Percentiles rank a stretch among this genome's conserved stretches.
Evolutionary conservation across 202 grass and related monocot genomes (phyloP).

Genomic region (Tripidium arundinaceum): DNA sequence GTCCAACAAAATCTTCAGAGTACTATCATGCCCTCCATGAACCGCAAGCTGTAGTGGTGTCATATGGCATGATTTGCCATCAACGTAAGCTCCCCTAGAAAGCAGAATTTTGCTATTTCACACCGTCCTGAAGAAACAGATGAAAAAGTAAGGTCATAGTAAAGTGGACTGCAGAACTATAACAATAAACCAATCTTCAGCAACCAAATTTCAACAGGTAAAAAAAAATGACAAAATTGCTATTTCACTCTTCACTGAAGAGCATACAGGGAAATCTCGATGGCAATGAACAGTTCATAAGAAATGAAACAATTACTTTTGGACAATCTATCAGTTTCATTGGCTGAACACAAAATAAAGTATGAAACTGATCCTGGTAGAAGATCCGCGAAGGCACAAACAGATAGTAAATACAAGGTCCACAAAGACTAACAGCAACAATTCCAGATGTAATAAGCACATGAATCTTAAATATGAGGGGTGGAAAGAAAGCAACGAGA

Average conservation of each 20-base stretch:
- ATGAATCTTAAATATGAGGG: neutral
- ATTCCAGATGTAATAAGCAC: neutral
- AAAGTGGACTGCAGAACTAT: neutral
- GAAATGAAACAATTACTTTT: neutral
- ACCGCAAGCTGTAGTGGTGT: conserved; percentile 34
- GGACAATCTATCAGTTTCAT: neutral
- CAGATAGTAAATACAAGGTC: neutral
- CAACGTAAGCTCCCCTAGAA: conserved; percentile 32
- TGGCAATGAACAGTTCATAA: neutral
- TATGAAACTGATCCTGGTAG: neutral
- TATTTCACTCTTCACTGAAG: neutral
- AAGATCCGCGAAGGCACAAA: neutral
- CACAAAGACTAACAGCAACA: neutral
- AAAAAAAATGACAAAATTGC: neutral
- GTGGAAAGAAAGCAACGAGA: neutral
- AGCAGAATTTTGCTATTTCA: conserved; percentile 36
- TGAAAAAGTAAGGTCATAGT: neutral
- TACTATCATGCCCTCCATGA: conserved; percentile 30
- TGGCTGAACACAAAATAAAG: neutral
- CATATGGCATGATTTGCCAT: conserved; percentile 1
- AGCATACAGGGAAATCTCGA: neutral
- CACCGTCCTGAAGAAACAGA: conserved; percentile 19
- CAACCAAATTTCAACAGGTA: conserved; percentile 9
- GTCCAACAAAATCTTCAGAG: conserved; percentile 30
- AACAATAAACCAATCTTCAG: neutral